phyloP scores from a whole-genome alignment of 148 eudicot species.

The Chenopodium album region DNA sequence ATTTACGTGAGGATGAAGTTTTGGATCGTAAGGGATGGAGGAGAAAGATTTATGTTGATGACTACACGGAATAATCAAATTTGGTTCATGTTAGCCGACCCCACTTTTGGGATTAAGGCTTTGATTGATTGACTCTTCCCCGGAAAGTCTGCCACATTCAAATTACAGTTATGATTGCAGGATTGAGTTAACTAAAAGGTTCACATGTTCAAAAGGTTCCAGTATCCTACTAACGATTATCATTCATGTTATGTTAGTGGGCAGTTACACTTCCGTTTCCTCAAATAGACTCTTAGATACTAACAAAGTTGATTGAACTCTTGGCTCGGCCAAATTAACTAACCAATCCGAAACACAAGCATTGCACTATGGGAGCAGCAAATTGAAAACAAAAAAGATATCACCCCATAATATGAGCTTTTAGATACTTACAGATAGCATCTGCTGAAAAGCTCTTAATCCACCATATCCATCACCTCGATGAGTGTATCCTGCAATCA shows the following conservation, averaged over 20 bases:
- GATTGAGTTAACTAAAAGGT: background rate
- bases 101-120: no score
- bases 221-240: background rate
- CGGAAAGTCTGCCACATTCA: background rate
- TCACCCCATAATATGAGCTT: background rate
- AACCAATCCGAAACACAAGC: background rate
- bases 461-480: slow-evolving; percentile 70
- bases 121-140: no score
- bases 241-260: background rate
- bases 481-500: slow-evolving; percentile 84
- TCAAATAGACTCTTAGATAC: background rate
- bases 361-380: background rate
- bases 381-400: background rate
- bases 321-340: background rate
- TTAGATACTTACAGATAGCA: slow-evolving; percentile 57
- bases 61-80: no score
- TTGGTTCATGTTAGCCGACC: no score
- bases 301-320: background rate
- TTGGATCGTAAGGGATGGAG: no score
- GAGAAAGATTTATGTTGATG: no score
- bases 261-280: background rate
- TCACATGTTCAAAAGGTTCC: background rate
- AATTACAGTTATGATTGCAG: slow-evolving; percentile 4
- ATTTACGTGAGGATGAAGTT: no score
- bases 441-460: slow-evolving; percentile 52